These are phyloP conservation scores for Aspergillus melleus DNA, from an alignment of 2,329 filamentous ascomycete genomes.

Conservation along the genomic window DNA sequence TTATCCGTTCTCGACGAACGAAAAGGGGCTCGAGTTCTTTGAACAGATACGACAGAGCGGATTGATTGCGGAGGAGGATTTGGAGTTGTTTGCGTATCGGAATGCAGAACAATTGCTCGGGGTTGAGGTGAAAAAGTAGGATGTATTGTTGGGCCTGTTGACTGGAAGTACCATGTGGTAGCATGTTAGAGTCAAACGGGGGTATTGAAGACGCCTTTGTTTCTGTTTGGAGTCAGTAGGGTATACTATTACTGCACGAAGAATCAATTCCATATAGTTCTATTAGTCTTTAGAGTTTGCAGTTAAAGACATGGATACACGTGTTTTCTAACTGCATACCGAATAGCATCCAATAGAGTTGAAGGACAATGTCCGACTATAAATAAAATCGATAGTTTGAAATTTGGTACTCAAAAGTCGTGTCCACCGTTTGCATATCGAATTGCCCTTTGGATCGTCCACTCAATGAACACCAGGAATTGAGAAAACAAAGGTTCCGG, in stretches of 20 bases:
- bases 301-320: too few species aligned
- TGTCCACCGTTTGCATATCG: background rate
- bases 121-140: conserved; percentile 21
- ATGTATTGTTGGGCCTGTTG: too few species aligned
- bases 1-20: conserved; percentile 52
- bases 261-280: too few species aligned
- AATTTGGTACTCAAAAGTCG: background rate
- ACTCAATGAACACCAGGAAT: too few species aligned
- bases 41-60: conserved; percentile 51
- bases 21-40: conserved; percentile 51
- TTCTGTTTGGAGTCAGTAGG: too few species aligned
- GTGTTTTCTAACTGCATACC: too few species aligned
- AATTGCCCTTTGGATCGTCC: background rate
- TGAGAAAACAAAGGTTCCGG: too few species aligned
- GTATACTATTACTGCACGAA: too few species aligned
- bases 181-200: too few species aligned
- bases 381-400: background rate
- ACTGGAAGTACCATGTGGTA: too few species aligned
- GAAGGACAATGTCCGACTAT: background rate
- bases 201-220: too few species aligned
- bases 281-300: too few species aligned
- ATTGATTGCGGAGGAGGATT: conserved; percentile 50
- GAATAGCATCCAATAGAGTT: background rate
- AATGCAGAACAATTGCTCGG: conserved; percentile 54
- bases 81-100: conserved; percentile 50